A percentile compares a stretch with the other conserved stretches of the same genome.
Evolutionary conservation across 2,329 filamentous ascomycete species (phyloP).

Genomic region (Phoma sp.): DNA sequence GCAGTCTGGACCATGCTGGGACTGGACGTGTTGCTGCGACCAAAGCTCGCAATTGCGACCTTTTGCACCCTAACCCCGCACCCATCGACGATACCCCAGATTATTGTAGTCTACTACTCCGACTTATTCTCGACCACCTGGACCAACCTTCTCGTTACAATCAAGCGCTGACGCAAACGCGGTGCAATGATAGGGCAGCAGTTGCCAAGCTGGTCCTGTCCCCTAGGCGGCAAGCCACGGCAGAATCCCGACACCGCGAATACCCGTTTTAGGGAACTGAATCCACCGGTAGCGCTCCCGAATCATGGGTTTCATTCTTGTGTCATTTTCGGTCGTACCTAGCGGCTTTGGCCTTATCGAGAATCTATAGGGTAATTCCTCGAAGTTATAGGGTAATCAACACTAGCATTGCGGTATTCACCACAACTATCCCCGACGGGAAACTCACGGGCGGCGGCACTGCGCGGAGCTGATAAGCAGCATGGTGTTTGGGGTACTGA

Average conservation of each 20-base stretch:
- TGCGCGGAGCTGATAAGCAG: constrained; percentile 36
- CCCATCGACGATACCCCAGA: constrained; percentile 18
- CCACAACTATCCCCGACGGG: constrained; percentile 17
- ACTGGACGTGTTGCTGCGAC: constrained; percentile 19
- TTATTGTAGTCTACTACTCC: constrained; percentile 18
- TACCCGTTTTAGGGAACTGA: constrained; percentile 41
- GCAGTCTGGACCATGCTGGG: constrained; percentile 19
- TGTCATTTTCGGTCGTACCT: constrained; percentile 34
- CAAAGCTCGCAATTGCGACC: constrained; percentile 28
- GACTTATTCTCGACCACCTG: constrained; percentile 28
- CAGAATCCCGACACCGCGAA: constrained; percentile 37
- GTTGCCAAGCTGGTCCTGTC: constrained; percentile 14
- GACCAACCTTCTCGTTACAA: constrained; percentile 27
- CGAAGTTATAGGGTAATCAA: constrained; percentile 46
- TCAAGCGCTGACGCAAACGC: constrained; percentile 21
- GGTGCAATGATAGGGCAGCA: constrained; percentile 24
- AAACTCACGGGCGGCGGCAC: constrained; percentile 22
- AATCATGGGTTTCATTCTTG: constrained; percentile 28
- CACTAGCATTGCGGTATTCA: constrained; percentile 26
- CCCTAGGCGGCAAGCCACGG: constrained; percentile 26
- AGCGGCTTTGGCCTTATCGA: constrained; percentile 35
- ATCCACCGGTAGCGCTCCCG: constrained; percentile 28
- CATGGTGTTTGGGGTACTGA: constrained; percentile 13
- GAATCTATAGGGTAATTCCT: constrained; percentile 44
- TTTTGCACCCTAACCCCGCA: constrained; percentile 25